phyloP scores from a whole-genome alignment of 331 rosid species.

The Cydonia oblonga region DNA sequence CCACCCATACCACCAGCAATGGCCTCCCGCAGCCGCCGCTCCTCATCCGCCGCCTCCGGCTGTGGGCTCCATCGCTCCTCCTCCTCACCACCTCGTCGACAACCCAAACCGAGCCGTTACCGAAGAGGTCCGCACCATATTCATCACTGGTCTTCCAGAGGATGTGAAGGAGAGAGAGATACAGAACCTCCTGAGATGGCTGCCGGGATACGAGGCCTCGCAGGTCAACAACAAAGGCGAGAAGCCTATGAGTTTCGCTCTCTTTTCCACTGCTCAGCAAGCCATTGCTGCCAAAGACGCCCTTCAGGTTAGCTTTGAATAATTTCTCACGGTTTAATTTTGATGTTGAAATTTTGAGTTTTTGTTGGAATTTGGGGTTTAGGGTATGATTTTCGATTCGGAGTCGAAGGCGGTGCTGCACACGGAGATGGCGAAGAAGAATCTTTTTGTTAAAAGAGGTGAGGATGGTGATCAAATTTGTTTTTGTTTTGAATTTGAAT shows the following conservation, averaged over 20 bases:
- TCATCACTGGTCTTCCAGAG: slow-evolving; percentile 89
- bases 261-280: slow-evolving; percentile 55
- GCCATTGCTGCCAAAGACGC: slow-evolving; percentile 83
- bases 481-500: neutral
- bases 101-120: slow-evolving; percentile 37
- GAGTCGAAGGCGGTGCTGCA: slow-evolving; percentile 83
- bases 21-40: slow-evolving; percentile 58
- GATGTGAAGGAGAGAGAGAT: slow-evolving; percentile 90
- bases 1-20: slow-evolving; percentile 92
- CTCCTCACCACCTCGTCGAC: slow-evolving; percentile 37
- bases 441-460: slow-evolving; percentile 93
- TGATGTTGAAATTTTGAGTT: neutral
- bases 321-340: neutral
- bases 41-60: slow-evolving; percentile 52
- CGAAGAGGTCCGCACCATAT: slow-evolving; percentile 94
- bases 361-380: neutral
- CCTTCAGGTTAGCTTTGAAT: slow-evolving; percentile 46
- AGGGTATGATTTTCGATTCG: slow-evolving; percentile 83
- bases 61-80: slow-evolving; percentile 13
- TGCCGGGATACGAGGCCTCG: slow-evolving; percentile 96
- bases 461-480: neutral
- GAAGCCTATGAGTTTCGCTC: slow-evolving; percentile 97
- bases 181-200: slow-evolving; percentile 76
- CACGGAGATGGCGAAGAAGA: slow-evolving; percentile 98
- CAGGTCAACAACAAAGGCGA: slow-evolving; percentile 88